Evolutionary conservation across 2,329 filamentous ascomycete species (phyloP).

Genomic region (Claviceps maximensis): DNA sequence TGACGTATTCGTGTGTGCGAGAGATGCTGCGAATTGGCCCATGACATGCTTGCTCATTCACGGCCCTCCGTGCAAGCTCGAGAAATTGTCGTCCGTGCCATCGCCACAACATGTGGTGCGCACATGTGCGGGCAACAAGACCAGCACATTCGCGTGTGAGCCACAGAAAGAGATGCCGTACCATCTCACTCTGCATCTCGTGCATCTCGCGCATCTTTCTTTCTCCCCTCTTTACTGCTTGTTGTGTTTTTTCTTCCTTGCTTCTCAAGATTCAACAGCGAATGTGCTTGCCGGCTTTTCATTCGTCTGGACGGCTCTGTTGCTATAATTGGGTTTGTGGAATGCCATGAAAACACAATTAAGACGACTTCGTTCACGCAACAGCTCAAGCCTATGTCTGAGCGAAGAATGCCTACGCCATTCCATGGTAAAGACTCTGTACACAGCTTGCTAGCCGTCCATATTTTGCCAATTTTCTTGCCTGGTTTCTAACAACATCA

Average conservation of each 20-base stretch:
- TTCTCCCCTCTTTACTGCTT: not conserved
- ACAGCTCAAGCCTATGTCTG: not conserved
- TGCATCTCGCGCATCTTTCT: not conserved
- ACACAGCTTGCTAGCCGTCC: not conserved
- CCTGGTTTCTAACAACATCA: not conserved
- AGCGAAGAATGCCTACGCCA: not conserved
- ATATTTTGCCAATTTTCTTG: not conserved
- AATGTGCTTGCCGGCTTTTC: not conserved
- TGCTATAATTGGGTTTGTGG: not conserved
- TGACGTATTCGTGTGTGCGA: not conserved
- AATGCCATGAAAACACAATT: not conserved
- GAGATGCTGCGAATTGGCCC: not conserved
- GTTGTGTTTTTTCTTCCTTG: not conserved
- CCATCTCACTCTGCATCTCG: not conserved
- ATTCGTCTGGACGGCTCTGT: not conserved
- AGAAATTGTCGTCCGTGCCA: not conserved
- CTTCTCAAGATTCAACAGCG: not conserved
- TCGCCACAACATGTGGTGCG: not conserved
- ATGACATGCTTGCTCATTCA: not conserved
- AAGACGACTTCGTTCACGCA: not conserved
- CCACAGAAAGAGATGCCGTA: not conserved
- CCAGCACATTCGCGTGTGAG: not conserved
- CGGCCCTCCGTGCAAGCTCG: not conserved
- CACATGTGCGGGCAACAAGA: not conserved
- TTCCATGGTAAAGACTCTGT: not conserved